phyloP scores from a whole-genome alignment of 2,329 filamentous ascomycete species.

The Alternaria arbusti region DNA sequence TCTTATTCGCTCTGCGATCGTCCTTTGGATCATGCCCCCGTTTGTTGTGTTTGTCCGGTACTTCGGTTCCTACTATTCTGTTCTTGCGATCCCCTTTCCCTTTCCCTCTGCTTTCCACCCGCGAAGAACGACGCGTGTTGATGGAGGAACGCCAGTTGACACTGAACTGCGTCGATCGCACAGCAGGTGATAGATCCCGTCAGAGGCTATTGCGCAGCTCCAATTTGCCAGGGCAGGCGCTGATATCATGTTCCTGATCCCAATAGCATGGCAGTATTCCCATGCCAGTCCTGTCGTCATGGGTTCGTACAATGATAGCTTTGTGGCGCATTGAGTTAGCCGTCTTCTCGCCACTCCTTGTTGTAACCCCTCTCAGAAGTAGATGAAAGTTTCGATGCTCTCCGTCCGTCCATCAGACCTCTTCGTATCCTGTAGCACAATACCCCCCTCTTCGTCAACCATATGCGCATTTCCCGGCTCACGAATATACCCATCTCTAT shows the following conservation, averaged over 20 bases:
- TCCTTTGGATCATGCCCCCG: not conserved
- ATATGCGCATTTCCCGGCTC: not conserved
- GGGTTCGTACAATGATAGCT: not conserved
- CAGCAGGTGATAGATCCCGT: not conserved
- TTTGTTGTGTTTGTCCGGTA: not conserved
- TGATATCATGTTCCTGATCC: not conserved
- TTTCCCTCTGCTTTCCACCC: not conserved
- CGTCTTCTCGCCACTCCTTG: not conserved
- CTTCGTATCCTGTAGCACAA: not conserved
- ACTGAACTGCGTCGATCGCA: not conserved
- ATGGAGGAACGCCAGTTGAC: no score
- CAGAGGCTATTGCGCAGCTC: not conserved
- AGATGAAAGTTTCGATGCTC: not conserved
- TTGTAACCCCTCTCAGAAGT: not conserved
- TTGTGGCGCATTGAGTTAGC: not conserved
- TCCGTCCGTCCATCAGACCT: not conserved
- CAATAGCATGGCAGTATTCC: not conserved
- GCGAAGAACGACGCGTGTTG: not conserved
- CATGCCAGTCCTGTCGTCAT: not conserved
- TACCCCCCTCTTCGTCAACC: not conserved
- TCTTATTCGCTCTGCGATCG: not conserved
- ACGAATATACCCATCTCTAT: not conserved
- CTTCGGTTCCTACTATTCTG: not conserved
- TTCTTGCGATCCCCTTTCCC: not conserved
- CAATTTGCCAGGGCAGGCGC: not conserved